Evolutionary conservation across 2,329 filamentous ascomycete species (phyloP), one percentile per base, ranked within the genome.

Genomic region (Endocalyx cinctus): DNA sequence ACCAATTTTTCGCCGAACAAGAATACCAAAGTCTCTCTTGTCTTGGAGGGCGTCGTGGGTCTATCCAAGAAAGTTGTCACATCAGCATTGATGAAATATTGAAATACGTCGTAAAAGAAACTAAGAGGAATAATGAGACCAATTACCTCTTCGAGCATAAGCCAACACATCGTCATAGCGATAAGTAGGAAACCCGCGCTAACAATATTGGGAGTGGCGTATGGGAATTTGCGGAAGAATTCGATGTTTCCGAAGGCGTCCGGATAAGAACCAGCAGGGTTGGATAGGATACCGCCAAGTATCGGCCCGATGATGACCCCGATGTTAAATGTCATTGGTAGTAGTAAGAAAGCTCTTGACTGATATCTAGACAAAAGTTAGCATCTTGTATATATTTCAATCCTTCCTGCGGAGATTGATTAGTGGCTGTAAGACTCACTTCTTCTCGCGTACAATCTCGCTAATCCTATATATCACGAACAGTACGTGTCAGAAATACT

Each of bases 251-350:
- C 71, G 37, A 77, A 76, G 1, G 67, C 33, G 2, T 43, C 41
- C 0, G 67, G 66, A 31, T 65, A 67, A 35, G 59, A 63, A 13
- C 50, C 54, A 2, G 63, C 62, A 4, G 64, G 68, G 28, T 71
- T 66, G 4, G 66, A 66, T 8, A 72, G 55, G 8, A 69, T 10
- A 5, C 68, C 67, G 17, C 66, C 58, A 3, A 78, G 47, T 8
- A 77, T 61, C 1, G 74, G 74, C 0, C 74, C 73, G n/a, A 77
- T 61, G 27, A 78, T 76, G 30, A 77, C 66, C 10, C 76, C 77
- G 14, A 79, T 68, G 45, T 87, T 88, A 58, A 84, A 87, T 15
- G 79, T 84, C 79, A 87, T 87, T 3, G 65, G 65, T 18, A 69
- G 40, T n/a, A 67, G 44, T 11, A 67, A 37, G 28, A 69, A 69